Evolutionary conservation across 345 rosid species (phyloP).

Genomic region (Arabis alpina): DNA sequence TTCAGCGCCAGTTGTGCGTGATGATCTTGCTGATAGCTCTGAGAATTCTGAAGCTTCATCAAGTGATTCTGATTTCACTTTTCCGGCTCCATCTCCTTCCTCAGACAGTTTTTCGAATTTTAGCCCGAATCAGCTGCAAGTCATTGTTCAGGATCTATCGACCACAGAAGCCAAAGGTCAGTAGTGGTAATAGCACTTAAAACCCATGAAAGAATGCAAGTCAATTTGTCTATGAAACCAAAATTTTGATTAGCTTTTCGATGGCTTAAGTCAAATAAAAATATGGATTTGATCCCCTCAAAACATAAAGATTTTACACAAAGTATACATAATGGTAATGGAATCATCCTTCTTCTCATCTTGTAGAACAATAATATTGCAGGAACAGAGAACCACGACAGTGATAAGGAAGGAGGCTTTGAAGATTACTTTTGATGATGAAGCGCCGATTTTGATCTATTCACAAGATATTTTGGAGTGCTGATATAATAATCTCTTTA

Average conservation of each 20-base stretch:
- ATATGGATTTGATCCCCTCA: constrained; percentile 5
- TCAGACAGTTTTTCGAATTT: constrained; percentile 38
- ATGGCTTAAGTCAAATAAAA: neutral
- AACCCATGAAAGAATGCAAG: constrained; percentile 28
- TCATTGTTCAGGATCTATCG: constrained; percentile 60
- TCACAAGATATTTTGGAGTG: constrained; percentile 20
- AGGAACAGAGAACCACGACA: constrained; percentile 59
- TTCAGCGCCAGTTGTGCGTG: constrained; percentile 49
- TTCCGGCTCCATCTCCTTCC: constrained; percentile 59
- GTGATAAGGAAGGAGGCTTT: constrained; percentile 72
- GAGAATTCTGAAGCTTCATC: constrained; percentile 71
- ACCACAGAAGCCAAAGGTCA: constrained; percentile 58
- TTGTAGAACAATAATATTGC: constrained; percentile 48
- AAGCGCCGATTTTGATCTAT: constrained; percentile 18
- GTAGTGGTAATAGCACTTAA: constrained; percentile 46
- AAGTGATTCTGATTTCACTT: constrained; percentile 65
- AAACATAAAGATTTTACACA: constrained; percentile 14
- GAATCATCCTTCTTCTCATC: constrained; percentile 33
- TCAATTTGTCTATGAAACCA: constrained; percentile 14
- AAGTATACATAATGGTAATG: constrained; percentile 27
- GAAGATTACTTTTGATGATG: constrained; percentile 78
- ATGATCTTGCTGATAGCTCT: constrained; percentile 55
- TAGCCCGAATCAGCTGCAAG: constrained; percentile 48
- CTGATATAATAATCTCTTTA: neutral
- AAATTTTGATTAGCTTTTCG: neutral